phyloP scores from a whole-genome alignment of 805 yeast species.

The Metschnikowia lunata region DNA sequence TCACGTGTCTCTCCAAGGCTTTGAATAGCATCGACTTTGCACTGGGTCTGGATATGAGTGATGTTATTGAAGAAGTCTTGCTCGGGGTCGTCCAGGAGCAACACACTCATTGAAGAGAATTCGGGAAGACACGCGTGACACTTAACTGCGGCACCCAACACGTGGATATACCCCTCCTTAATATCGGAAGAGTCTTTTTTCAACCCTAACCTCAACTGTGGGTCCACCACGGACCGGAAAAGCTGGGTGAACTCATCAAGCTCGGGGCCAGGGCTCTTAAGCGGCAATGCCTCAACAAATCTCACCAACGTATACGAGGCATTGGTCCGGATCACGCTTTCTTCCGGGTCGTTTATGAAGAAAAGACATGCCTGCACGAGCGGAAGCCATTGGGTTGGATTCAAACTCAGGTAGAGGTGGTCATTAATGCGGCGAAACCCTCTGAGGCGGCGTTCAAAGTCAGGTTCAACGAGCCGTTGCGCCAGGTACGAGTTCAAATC shows the following conservation, averaged over 20 bases:
- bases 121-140: slow-evolving; percentile 43
- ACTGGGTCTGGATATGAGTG: slow-evolving; percentile 76
- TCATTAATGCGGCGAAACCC: slow-evolving; percentile 69
- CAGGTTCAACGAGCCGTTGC: slow-evolving; percentile 64
- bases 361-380: slow-evolving; percentile 62
- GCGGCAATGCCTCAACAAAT: slow-evolving; percentile 55
- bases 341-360: slow-evolving; percentile 73
- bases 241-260: slow-evolving; percentile 31
- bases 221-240: slow-evolving; percentile 55
- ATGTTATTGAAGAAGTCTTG: slow-evolving; percentile 76
- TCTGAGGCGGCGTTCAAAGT: slow-evolving; percentile 67
- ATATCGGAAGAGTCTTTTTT: slow-evolving; percentile 54
- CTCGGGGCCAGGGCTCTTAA: slow-evolving; percentile 11
- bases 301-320: slow-evolving; percentile 61
- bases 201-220: slow-evolving; percentile 63
- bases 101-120: slow-evolving; percentile 60
- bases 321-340: slow-evolving; percentile 73
- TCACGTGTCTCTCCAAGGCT: slow-evolving; percentile 50
- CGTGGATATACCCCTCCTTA: slow-evolving; percentile 65
- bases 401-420: slow-evolving; percentile 36
- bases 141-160: slow-evolving; percentile 60
- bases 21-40: slow-evolving; percentile 80
- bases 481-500: slow-evolving; percentile 69
- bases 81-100: slow-evolving; percentile 69
- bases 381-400: slow-evolving; percentile 73